Conservation (phyloP, 495 filamentous ascomycete genomes). For the Penicillium tannophilum region DNA sequence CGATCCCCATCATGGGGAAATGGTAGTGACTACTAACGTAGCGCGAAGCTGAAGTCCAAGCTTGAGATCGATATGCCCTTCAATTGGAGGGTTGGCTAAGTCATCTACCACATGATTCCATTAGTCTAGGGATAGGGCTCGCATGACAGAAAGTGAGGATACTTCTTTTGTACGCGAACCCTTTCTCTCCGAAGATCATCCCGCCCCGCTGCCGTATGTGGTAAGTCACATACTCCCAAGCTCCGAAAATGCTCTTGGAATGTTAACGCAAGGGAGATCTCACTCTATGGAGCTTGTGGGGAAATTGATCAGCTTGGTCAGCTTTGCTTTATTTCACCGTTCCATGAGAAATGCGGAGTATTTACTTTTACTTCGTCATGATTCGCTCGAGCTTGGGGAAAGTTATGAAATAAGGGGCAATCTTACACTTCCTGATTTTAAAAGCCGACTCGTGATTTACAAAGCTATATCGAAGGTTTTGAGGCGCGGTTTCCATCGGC, state of each 20-base stretch:
- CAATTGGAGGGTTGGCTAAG: neutral
- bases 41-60: neutral
- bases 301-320: conserved; percentile 8
- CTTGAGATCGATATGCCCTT: neutral
- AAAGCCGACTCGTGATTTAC: neutral
- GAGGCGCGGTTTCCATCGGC: neutral
- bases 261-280: conserved; percentile 25
- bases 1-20: conserved; percentile 2
- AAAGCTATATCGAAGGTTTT: neutral
- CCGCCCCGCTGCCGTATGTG: conserved; percentile 14
- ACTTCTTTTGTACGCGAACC: neutral
- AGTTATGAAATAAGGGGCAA: neutral
- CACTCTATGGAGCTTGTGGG: neutral
- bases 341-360: conserved; percentile 12
- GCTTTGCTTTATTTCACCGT: neutral
- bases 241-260: conserved; percentile 33
- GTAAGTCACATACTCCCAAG: conserved; percentile 30
- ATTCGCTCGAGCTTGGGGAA: neutral
- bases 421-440: neutral
- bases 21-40: neutral
- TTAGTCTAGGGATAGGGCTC: neutral
- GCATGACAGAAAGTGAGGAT: neutral
- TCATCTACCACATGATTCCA: neutral
- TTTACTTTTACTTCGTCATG: neutral
- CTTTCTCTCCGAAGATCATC: conserved; percentile 16